phyloP scores from a whole-genome alignment of 192 early-diverging fungal genomes.

The Backusella westeae region DNA sequence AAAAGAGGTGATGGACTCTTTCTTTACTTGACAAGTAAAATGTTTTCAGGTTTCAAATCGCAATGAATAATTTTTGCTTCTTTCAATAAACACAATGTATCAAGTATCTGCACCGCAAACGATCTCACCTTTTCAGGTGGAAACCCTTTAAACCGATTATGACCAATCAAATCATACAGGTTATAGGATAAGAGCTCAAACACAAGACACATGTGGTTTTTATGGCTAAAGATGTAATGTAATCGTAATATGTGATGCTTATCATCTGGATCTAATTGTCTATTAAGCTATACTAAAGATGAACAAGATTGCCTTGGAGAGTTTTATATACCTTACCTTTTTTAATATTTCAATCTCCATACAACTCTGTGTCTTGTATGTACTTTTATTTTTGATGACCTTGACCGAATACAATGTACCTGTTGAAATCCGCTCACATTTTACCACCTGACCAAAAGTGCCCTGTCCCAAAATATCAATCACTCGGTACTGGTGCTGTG shows the following conservation, averaged over 20 bases:
- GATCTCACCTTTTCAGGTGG: constrained; percentile 90
- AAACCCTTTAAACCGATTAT: constrained; percentile 93
- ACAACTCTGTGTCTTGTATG: constrained; percentile 95
- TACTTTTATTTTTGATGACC: constrained; percentile 97
- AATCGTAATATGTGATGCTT: constrained; percentile 87
- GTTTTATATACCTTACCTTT: constrained; percentile 45
- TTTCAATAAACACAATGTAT: constrained; percentile 82
- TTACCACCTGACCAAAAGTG: constrained; percentile 99
- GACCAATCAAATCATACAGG: constrained; percentile 95
- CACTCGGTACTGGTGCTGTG: constrained; percentile 88
- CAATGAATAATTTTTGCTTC: constrained; percentile 94
- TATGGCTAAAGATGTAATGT: constrained; percentile 89
- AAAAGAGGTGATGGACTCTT: neutral
- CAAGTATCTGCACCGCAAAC: constrained; percentile 90
- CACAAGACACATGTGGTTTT: constrained; percentile 90
- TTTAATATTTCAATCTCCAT: constrained; percentile 96
- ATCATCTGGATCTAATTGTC: constrained; percentile 78
- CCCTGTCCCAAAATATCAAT: constrained; percentile 93
- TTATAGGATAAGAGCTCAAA: constrained; percentile 97
- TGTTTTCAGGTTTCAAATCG: constrained; percentile 98
- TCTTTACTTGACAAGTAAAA: constrained; percentile 78
- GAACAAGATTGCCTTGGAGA: neutral
- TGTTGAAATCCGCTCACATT: constrained; percentile 89
- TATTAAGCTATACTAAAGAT: constrained; percentile 59
- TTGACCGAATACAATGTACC: constrained; percentile 90